phyloP scores from a whole-genome alignment of 768 basidiomycete genomes.

The Suillus subluteus region DNA sequence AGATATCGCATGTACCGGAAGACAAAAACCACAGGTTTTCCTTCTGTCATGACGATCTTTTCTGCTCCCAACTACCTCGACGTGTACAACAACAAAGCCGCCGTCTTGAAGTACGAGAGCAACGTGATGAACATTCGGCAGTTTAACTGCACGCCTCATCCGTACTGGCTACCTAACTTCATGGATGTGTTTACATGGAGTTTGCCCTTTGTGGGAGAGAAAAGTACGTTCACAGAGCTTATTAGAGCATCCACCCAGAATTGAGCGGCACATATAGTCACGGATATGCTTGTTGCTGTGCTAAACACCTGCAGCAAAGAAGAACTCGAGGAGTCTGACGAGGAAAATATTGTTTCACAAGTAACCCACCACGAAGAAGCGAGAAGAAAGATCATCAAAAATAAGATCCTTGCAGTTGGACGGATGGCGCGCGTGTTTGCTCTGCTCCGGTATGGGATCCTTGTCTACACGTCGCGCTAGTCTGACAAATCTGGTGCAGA shows the following conservation, averaged over 20 bases:
- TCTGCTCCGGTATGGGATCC: constrained; percentile 77
- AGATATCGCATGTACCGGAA: constrained; percentile 99
- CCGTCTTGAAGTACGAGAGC: constrained; percentile 98
- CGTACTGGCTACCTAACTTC: constrained; percentile 98
- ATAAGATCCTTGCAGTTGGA: constrained; percentile 97
- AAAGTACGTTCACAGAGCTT: constrained; percentile 59
- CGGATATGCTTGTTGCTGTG: constrained; percentile 97
- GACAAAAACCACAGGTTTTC: constrained; percentile 97
- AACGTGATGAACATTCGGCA: constrained; percentile 99
- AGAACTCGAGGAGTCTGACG: constrained; percentile 84
- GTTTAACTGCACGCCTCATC: constrained; percentile 95
- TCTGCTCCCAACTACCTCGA: constrained; percentile 98
- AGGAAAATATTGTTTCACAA: constrained; percentile 44
- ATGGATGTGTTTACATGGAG: constrained; percentile 99
- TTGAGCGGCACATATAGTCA: constrained; percentile 59
- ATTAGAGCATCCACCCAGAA: neutral
- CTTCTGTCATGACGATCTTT: constrained; percentile 99
- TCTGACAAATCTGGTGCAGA: constrained; percentile 42
- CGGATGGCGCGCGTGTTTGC: constrained; percentile 97
- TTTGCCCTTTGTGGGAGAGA: constrained; percentile 96
- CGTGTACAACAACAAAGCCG: constrained; percentile 99
- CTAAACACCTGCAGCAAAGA: constrained; percentile 96
- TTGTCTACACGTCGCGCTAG: neutral
- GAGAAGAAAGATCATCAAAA: constrained; percentile 91
- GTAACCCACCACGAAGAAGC: constrained; percentile 46